Base-by-base conservation (phyloP, 352 stramenopile species). In the Nothophytophthora sp. region DNA sequence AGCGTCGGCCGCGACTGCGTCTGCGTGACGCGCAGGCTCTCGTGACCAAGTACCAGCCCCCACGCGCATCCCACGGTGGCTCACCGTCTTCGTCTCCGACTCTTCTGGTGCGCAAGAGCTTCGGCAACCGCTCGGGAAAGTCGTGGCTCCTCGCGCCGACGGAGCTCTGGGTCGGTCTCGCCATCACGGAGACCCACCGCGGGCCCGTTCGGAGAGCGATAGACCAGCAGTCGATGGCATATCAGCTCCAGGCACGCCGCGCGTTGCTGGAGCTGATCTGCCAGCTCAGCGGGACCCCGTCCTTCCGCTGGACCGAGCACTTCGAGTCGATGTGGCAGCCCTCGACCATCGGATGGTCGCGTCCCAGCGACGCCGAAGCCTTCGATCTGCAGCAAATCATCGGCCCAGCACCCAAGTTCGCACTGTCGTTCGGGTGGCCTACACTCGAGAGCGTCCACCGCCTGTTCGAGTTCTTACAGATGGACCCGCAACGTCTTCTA, bases 251-350 rank as follows among this genome's bases (percentile, higher is more conserved):
- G 3, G 24, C 45, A 2, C 58, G 52, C 16, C 45, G 58, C 5
- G 37, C 51, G 27, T 32, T 62, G 7, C 34, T 67, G 20, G 58
- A 67, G 28, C 29, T 67, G 11, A 33, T 62, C 7, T 54, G 58
- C 18, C 58, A 56, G 28, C 23, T 67, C 22, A 45, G 24, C 28
- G 42, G 34, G n/a, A 58, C 51, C 6, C 19, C 51, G n/a, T 42
- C 37, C 1, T 57, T 27, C 40, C 39, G 45, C 5, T 67, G 58
- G 58, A 19, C 5, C 7, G 39, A 67, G 20, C 34, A 4, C 12
- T 58, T 67, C 39, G 58, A 67, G 51, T 33, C 34, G 28, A 24
- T 67, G 22, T 67, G 58, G 58, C 54, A 44, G 58, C 58, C 58
- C 4, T 20, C 22, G 15, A 13, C 54, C 27, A 39, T 62, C 23